Base-by-base conservation (phyloP, 2,329 filamentous ascomycete species). In the Epichloe scottii region DNA sequence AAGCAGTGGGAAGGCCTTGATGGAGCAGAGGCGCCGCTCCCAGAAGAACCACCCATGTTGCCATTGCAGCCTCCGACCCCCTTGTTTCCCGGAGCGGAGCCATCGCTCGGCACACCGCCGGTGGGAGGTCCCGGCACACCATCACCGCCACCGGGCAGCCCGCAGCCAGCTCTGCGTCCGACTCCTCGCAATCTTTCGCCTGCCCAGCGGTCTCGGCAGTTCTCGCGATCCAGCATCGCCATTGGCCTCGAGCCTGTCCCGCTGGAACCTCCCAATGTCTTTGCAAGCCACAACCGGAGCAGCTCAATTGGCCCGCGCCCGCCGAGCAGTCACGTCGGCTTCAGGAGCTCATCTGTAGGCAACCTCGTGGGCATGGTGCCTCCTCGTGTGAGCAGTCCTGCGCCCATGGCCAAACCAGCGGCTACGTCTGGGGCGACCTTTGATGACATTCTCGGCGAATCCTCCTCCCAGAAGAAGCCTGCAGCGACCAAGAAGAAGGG, bases 1-100 rank as follows among this genome's bases (percentile, higher is more conserved):
- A 73, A 75, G 56, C 62, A 67, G 42, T 78, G 75, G 75, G 71
- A 75, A 51, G 64, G 65, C 6, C 56, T 62, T 3, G 58, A 64
- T 6, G 63, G 61, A n/a, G 58, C 57, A 4, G 58, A 61, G 15
- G 56, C 56, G 3, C 50, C 59, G 5, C 58, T 62, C 3, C 55
- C 58, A 0, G 57, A 59, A 15, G 66, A 71, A 21, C 60, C 62
- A 2, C 56, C 62, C n/a, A 58, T 71, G 58, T 68, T 65, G 3
- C 68, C 68, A 11, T 57, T 71, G 14, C 59, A 67, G 46, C 68
- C 69, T 3, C 69, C 68, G 10, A 63, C 60, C 11, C 59, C 60
- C 43, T 60, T 68, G n/a, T 69, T 70, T 49, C 59, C 60, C 15
- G 60, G 57, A 11, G 56, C 54, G 3, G 65, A 66, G 17, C 59